phyloP scores from a whole-genome alignment of 2,329 filamentous ascomycete species.

The Colletotrichum filicis region DNA sequence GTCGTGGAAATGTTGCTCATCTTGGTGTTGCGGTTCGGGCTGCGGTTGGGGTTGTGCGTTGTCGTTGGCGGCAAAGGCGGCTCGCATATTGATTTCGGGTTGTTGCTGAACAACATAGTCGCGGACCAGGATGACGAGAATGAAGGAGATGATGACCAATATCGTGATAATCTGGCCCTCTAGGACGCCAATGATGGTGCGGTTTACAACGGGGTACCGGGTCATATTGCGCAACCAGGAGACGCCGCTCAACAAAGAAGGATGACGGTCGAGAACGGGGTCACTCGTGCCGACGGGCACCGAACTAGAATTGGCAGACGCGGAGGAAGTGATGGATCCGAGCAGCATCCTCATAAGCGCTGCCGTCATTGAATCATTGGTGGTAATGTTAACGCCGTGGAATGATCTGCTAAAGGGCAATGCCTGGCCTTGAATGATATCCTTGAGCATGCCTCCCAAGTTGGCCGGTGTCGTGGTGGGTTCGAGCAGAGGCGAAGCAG shows the following conservation, averaged over 20 bases:
- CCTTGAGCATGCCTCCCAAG: constrained; percentile 48
- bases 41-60: constrained; percentile 19
- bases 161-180: constrained; percentile 96
- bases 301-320: constrained; percentile 24
- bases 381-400: constrained; percentile 45
- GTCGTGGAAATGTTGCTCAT: not conserved
- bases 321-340: constrained; percentile 39
- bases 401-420: constrained; percentile 42
- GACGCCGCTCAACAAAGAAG: constrained; percentile 67
- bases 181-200: constrained; percentile 81
- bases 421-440: constrained; percentile 41
- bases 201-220: constrained; percentile 77
- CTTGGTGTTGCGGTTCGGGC: constrained; percentile 3
- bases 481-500: constrained; percentile 48
- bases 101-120: constrained; percentile 99
- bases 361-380: constrained; percentile 46
- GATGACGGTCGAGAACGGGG: constrained; percentile 38
- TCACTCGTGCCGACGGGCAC: constrained; percentile 24
- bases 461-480: constrained; percentile 40
- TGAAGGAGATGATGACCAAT: constrained; percentile 91
- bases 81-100: constrained; percentile 87
- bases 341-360: constrained; percentile 44
- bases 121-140: constrained; percentile 94
- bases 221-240: constrained; percentile 71
- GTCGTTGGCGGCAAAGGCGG: constrained; percentile 55